phyloP scores from a whole-genome alignment of 2,329 filamentous ascomycete species.

The Verticillium albo-atrum region DNA sequence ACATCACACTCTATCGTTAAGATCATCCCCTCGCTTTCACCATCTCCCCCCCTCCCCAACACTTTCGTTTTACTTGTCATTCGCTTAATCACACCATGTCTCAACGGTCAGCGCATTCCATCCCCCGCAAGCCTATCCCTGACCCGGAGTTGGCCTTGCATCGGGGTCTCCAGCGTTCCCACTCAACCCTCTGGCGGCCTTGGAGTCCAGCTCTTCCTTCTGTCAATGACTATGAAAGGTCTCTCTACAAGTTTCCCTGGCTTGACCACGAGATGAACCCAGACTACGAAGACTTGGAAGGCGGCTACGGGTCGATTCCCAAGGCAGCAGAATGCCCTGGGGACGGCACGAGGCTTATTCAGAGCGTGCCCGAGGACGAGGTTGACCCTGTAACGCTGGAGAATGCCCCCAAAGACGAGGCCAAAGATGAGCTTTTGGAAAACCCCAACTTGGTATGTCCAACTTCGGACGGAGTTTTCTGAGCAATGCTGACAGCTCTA shows the following conservation, averaged over 20 bases:
- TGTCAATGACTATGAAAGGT: conserved; percentile 21
- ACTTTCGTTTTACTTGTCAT: background rate
- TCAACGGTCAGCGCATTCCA: background rate
- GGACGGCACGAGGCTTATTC: background rate
- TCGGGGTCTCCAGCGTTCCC: conserved; percentile 11
- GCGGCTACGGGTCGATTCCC: conserved; percentile 1
- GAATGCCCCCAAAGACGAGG: background rate
- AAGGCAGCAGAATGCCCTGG: background rate
- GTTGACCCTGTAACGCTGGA: background rate
- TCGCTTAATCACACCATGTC: conserved; percentile 2
- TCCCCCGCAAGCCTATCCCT: conserved; percentile 8
- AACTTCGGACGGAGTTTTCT: background rate
- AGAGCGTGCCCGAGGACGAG: background rate
- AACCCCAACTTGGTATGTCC: background rate
- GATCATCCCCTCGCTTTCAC: background rate
- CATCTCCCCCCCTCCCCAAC: background rate
- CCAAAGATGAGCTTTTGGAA: background rate
- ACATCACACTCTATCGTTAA: background rate
- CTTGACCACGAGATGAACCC: conserved; percentile 5
- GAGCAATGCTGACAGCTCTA: conserved; percentile 7
- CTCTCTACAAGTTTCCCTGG: conserved; percentile 23
- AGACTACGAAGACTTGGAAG: conserved; percentile 3
- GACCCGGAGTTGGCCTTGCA: background rate
- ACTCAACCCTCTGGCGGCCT: conserved; percentile 21
- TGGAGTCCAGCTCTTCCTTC: conserved; percentile 19